These are phyloP conservation scores for Rheum nobile DNA, from an alignment of 148 eudicot genomes.

Conservation along the genomic window DNA sequence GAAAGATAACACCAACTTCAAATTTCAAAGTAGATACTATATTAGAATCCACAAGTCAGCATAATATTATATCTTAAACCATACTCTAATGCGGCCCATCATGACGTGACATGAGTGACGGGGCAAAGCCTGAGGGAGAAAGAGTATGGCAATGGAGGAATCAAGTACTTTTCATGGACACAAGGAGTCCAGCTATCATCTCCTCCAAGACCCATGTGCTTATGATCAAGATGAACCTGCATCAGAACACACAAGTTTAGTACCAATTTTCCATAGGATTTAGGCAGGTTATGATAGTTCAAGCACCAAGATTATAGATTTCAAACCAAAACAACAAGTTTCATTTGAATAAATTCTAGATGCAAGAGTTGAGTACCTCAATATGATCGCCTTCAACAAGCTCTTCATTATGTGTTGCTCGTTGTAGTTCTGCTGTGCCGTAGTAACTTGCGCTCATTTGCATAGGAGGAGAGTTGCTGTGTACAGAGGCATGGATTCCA, in stretches of 20 bases:
- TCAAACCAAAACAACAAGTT: too few relatives aligned
- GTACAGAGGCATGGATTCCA: slow-evolving; percentile 68
- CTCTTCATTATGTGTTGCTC: slow-evolving; percentile 68
- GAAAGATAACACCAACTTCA: background rate
- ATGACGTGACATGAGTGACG: slow-evolving; percentile 24
- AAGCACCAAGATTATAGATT: too few relatives aligned
- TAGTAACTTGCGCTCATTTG: slow-evolving; percentile 92
- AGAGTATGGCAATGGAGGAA: slow-evolving; percentile 54
- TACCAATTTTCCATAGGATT: too few relatives aligned
- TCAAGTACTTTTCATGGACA: slow-evolving; percentile 69
- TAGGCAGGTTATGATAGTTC: background rate
- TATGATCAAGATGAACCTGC: slow-evolving; percentile 98
- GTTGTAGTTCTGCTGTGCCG: slow-evolving; percentile 65
- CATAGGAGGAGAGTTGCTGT: slow-evolving; percentile 74
- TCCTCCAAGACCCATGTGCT: slow-evolving; percentile 96
- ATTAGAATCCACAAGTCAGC: background rate
- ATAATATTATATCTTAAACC: background rate
- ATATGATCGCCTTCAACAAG: slow-evolving; percentile 69
- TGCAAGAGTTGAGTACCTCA: slow-evolving; percentile 36
- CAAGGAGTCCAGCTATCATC: slow-evolving; percentile 96
- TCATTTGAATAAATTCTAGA: too few relatives aligned
- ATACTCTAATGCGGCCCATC: background rate
- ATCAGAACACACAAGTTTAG: slow-evolving; percentile 6
- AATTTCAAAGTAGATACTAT: background rate
- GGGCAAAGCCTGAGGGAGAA: slow-evolving; percentile 61